Percentiles rank a stretch among this genome's conserved stretches.
Evolutionary conservation across 495 filamentous ascomycete species (phyloP).

Genomic region (Aspergillus steynii): DNA sequence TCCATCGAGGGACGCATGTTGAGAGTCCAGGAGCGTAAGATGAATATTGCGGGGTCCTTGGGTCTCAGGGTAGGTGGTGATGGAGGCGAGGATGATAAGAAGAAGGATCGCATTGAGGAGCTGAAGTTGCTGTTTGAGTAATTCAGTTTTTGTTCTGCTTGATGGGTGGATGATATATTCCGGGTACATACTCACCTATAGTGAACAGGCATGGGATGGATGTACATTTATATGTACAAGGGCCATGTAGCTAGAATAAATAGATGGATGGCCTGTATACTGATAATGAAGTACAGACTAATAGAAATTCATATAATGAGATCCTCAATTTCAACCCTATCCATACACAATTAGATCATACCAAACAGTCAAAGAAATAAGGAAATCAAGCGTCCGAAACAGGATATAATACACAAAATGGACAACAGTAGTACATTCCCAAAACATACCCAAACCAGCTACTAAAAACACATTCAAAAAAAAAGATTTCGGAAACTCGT

Average conservation of each 20-base stretch:
- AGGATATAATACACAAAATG: not conserved
- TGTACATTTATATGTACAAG: not conserved
- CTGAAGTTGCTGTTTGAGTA: constrained; percentile 87
- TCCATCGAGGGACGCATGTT: constrained; percentile 96
- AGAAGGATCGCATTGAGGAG: constrained; percentile 86
- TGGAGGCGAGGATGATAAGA: constrained; percentile 89
- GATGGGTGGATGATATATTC: too few species aligned
- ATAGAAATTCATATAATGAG: not conserved
- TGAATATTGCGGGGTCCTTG: constrained; percentile 77
- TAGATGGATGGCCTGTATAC: too few species aligned
- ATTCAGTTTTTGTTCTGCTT: not conserved
- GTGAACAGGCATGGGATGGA: constrained; percentile 1
- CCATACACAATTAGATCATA: not conserved
- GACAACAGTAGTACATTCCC: too few species aligned
- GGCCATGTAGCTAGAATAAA: not conserved
- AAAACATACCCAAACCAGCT: too few species aligned
- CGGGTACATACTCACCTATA: not conserved
- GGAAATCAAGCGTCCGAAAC: too few species aligned
- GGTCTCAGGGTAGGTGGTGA: constrained; percentile 68
- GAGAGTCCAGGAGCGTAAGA: constrained; percentile 91
- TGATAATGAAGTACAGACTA: too few species aligned
- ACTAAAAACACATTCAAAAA: not conserved
- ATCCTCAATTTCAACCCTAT: too few species aligned
- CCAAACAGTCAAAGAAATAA: not conserved
- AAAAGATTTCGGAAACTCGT: not conserved